These are phyloP conservation scores for Mycena latifolia DNA, from an alignment of 768 basidiomycete species.

Conservation along the genomic window DNA sequence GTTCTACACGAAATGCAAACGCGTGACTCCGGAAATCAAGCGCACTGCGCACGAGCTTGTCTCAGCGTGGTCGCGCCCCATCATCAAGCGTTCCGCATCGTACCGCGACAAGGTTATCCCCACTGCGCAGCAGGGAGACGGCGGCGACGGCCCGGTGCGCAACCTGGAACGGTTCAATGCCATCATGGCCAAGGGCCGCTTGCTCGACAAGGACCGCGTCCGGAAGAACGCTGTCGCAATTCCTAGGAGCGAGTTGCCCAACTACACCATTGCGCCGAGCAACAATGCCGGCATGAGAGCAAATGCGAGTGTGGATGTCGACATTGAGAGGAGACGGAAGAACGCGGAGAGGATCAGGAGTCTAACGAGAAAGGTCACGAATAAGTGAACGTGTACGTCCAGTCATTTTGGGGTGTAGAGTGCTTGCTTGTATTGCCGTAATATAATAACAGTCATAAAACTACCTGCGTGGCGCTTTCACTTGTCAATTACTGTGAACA, in stretches of 20 bases:
- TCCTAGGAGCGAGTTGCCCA: conserved; percentile 80
- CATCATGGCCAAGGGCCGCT: conserved; percentile 76
- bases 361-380: conserved; percentile 64
- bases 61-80: conserved; percentile 88
- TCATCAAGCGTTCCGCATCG: conserved; percentile 89
- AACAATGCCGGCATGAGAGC: conserved; percentile 63
- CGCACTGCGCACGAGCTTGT: conserved; percentile 89
- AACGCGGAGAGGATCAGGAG: conserved; percentile 80
- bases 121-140: conserved; percentile 58
- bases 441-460: background rate
- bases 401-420: conserved; percentile 10
- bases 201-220: conserved; percentile 75
- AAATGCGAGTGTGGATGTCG: conserved; percentile 75
- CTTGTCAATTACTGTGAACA: conserved; percentile 11
- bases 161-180: conserved; percentile 71
- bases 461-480: background rate
- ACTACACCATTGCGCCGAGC: conserved; percentile 84
- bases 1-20: conserved; percentile 97
- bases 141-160: conserved; percentile 46
- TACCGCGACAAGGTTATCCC: conserved; percentile 83
- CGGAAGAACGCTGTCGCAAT: conserved; percentile 88
- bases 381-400: conserved; percentile 31
- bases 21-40: conserved; percentile 85
- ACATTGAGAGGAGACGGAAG: conserved; percentile 79
- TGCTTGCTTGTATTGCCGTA: background rate